Conservation (phyloP, 306 rosid species). For the Gynostemma pentaphyllum region DNA sequence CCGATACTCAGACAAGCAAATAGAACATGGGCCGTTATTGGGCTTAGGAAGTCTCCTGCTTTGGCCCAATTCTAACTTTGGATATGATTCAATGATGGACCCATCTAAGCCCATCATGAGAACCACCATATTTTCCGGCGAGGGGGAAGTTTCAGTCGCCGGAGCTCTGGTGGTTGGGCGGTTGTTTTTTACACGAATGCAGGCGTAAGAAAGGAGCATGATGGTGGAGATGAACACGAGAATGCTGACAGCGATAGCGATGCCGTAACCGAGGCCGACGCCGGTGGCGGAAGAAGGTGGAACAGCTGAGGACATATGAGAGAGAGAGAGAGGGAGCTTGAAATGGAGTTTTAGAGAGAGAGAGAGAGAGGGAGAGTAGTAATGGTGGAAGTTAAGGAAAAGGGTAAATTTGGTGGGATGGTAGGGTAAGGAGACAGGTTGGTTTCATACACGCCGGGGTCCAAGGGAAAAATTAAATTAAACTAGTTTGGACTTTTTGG, state of each 20-base stretch:
- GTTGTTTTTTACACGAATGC: constrained; percentile 34
- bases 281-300: constrained; percentile 31
- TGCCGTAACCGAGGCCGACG: constrained; percentile 57
- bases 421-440: constrained; percentile 14
- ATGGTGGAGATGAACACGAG: constrained; percentile 60
- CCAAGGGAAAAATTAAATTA: constrained; percentile 26
- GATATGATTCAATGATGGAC: constrained; percentile 33
- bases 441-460: constrained; percentile 22
- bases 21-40: constrained; percentile 38
- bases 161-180: background rate
- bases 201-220: constrained; percentile 55
- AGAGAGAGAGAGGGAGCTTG: constrained; percentile 3
- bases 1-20: constrained; percentile 40
- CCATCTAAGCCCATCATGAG: constrained; percentile 37
- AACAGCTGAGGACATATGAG: constrained; percentile 27
- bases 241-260: constrained; percentile 56
- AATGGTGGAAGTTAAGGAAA: background rate
- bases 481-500: background rate
- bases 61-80: constrained; percentile 41
- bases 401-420: background rate
- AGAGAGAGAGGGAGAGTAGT: background rate
- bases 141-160: background rate
- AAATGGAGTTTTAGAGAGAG: no score
- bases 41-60: constrained; percentile 39
- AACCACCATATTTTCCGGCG: constrained; percentile 9